Conservation (phyloP, 1,139 yeast genomes). For the Meyerozyma guilliermondii region DNA sequence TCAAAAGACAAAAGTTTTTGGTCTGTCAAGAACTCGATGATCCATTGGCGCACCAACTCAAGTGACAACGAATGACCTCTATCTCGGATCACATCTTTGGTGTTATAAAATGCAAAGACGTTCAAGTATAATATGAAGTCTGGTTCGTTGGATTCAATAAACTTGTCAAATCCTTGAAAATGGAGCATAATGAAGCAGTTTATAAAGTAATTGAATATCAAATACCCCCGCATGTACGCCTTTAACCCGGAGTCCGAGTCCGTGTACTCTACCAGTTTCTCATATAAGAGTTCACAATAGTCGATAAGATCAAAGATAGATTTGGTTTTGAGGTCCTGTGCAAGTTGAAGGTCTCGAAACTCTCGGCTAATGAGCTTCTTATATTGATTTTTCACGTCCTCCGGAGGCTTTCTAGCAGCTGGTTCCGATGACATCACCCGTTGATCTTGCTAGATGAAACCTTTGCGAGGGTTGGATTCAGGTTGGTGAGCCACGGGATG, state of each 20-base stretch:
- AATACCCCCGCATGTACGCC: constrained; percentile 33
- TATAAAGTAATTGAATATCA: constrained; percentile 41
- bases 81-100: constrained; percentile 21
- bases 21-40: constrained; percentile 27
- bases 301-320: constrained; percentile 42
- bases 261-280: constrained; percentile 17
- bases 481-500: no score
- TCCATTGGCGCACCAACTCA: constrained; percentile 20
- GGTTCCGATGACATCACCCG: background rate
- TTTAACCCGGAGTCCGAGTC: constrained; percentile 17
- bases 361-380: constrained; percentile 28
- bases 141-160: constrained; percentile 32
- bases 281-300: constrained; percentile 38
- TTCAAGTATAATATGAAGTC: constrained; percentile 43
- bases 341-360: constrained; percentile 34
- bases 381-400: constrained; percentile 14
- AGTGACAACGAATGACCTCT: constrained; percentile 21
- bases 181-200: constrained; percentile 41
- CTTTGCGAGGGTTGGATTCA: no score
- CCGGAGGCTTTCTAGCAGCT: background rate
- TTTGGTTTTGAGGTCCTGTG: constrained; percentile 23
- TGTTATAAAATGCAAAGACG: constrained; percentile 38
- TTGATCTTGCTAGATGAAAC: no score
- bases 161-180: constrained; percentile 40
- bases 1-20: constrained; percentile 32